Evolutionary conservation across 2,329 filamentous ascomycete species (phyloP).

Genomic region (Fusarium nelsonii): DNA sequence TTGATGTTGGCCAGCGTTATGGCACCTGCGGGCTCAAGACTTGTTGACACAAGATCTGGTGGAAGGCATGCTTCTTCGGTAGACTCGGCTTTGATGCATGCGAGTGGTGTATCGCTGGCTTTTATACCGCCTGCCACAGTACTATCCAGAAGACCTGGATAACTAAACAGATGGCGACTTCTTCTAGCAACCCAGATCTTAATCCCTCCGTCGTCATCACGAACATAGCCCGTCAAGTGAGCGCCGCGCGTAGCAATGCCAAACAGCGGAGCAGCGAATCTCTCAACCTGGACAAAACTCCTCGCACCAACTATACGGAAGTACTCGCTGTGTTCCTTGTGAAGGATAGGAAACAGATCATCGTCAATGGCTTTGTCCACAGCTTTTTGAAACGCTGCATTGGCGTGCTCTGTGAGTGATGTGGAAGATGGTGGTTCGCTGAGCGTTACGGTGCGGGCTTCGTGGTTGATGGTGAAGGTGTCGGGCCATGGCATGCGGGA

Average conservation of each 20-base stretch:
- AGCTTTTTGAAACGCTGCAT: slow-evolving; percentile 55
- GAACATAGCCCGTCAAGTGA: slow-evolving; percentile 74
- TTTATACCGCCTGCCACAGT: slow-evolving; percentile 83
- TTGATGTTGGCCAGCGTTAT: slow-evolving; percentile 54
- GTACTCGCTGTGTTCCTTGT: slow-evolving; percentile 57
- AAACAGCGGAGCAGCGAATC: slow-evolving; percentile 72
- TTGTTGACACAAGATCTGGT: slow-evolving; percentile 42
- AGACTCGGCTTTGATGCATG: slow-evolving; percentile 77
- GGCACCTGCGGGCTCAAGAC: slow-evolving; percentile 48
- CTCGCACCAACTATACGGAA: slow-evolving; percentile 57
- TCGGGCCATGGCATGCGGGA: slow-evolving; percentile 61
- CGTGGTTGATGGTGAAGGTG: slow-evolving; percentile 54
- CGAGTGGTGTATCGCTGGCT: slow-evolving; percentile 72
- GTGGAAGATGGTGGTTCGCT: slow-evolving; percentile 39
- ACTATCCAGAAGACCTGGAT: slow-evolving; percentile 81
- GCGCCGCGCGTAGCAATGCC: slow-evolving; percentile 75
- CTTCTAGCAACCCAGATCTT: slow-evolving; percentile 80
- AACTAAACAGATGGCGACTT: slow-evolving; percentile 75
- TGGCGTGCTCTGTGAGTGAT: slow-evolving; percentile 51
- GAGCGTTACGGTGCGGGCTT: slow-evolving; percentile 51
- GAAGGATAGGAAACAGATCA: slow-evolving; percentile 55
- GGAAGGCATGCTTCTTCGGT: slow-evolving; percentile 74
- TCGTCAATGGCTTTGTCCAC: slow-evolving; percentile 55
- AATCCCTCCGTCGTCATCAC: slow-evolving; percentile 56
- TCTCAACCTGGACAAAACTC: slow-evolving; percentile 64